These are phyloP conservation scores for Vishniacozyma victoriae DNA, from an alignment of 768 basidiomycete genomes.

Conservation along the genomic window DNA sequence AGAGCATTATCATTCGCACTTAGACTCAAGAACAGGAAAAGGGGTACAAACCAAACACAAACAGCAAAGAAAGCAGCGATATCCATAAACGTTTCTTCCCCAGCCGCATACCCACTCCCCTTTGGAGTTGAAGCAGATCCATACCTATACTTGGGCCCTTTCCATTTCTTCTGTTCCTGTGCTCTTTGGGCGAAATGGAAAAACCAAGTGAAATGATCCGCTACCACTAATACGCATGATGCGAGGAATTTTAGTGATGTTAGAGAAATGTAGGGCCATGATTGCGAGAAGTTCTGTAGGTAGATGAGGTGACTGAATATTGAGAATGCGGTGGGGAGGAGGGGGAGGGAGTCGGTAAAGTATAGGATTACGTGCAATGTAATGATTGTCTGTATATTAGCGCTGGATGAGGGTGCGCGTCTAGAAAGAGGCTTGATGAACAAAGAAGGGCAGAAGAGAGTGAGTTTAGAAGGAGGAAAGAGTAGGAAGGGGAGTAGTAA, in stretches of 20 bases:
- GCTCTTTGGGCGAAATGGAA: constrained; percentile 69
- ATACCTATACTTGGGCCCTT: constrained; percentile 28
- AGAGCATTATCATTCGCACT: constrained; percentile 96
- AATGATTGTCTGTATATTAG: constrained; percentile 63
- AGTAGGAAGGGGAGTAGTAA: constrained; percentile 1
- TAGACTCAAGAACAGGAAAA: constrained; percentile 91
- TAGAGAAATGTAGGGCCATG: constrained; percentile 91
- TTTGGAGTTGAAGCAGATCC: constrained; percentile 5
- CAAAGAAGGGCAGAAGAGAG: too few relatives aligned
- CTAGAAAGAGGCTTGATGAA: too few relatives aligned
- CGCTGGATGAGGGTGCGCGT: background rate
- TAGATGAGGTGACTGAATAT: constrained; percentile 79
- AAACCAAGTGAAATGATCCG: constrained; percentile 95
- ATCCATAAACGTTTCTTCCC: constrained; percentile 47
- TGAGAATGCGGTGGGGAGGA: constrained; percentile 69
- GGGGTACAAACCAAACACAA: constrained; percentile 58
- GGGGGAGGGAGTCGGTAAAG: constrained; percentile 73
- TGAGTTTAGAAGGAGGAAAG: background rate
- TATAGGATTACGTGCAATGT: constrained; percentile 68
- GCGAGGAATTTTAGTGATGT: constrained; percentile 75
- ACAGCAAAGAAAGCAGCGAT: constrained; percentile 53
- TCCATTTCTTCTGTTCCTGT: constrained; percentile 36
- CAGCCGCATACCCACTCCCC: constrained; percentile 9
- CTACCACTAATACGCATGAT: constrained; percentile 76
- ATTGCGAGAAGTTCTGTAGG: constrained; percentile 79